Evolutionary conservation across 805 yeast species (phyloP).

Genomic region (Saccharomyces kudriavzevii): DNA sequence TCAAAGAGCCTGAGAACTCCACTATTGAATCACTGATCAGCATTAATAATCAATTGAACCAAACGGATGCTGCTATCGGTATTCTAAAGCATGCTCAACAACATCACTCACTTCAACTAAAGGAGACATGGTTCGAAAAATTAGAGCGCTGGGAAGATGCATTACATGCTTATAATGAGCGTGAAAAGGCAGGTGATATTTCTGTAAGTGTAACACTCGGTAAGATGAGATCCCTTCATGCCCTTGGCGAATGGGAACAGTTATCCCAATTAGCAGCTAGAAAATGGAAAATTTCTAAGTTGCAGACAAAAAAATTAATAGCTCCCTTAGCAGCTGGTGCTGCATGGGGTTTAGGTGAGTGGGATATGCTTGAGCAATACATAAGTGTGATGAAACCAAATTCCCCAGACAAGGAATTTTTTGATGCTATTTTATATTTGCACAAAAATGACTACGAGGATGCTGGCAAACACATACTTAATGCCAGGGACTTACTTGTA

Average conservation of each 20-base stretch:
- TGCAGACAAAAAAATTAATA: conserved; percentile 67
- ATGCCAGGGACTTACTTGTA: conserved; percentile 80
- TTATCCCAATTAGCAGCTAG: conserved; percentile 75
- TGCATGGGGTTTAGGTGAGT: conserved; percentile 93
- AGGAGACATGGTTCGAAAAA: conserved; percentile 95
- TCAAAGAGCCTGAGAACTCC: conserved; percentile 77
- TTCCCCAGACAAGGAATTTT: conserved; percentile 89
- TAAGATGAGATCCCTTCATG: conserved; percentile 92
- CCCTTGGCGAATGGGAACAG: conserved; percentile 94
- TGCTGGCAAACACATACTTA: conserved; percentile 66
- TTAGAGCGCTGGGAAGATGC: conserved; percentile 97
- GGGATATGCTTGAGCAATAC: conserved; percentile 91
- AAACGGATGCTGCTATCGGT: conserved; percentile 94
- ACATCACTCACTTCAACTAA: conserved; percentile 77
- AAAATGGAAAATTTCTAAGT: conserved; percentile 67
- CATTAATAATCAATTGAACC: conserved; percentile 87
- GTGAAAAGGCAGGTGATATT: conserved; percentile 46
- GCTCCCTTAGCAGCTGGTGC: conserved; percentile 98
- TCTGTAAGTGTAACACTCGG: conserved; percentile 87
- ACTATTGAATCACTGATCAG: conserved; percentile 85
- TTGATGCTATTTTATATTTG: conserved; percentile 75
- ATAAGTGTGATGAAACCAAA: conserved; percentile 82
- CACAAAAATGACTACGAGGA: conserved; percentile 78
- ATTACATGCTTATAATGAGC: conserved; percentile 70
- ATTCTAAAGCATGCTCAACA: conserved; percentile 86